A percentile compares a stretch with the other conserved stretches of the same genome.
phyloP scores from a whole-genome alignment of 768 basidiomycete genomes.

The Multifurca ochricompacta region DNA sequence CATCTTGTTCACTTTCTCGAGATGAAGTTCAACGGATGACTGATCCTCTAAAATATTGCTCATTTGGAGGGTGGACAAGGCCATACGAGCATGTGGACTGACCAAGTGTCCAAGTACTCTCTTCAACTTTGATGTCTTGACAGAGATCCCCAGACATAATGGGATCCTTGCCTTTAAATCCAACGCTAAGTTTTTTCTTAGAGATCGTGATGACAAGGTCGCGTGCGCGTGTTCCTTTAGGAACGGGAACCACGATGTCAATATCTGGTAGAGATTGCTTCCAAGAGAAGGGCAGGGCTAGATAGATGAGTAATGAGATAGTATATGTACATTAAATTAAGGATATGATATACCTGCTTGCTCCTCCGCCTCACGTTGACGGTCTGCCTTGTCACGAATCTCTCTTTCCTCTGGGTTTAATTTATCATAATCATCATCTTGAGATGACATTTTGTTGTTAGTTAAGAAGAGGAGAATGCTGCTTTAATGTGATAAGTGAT shows the following conservation, averaged over 20 bases:
- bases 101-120: conserved; percentile 96
- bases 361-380: conserved; percentile 64
- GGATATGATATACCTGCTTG: conserved; percentile 62
- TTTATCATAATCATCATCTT: conserved; percentile 57
- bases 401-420: conserved; percentile 72
- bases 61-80: not conserved
- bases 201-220: conserved; percentile 67
- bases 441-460: conserved; percentile 8
- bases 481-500: too few relatives aligned
- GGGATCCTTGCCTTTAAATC: conserved; percentile 77
- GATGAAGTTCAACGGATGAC: conserved; percentile 59
- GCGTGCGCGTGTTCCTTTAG: conserved; percentile 76
- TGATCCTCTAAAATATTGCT: conserved; percentile 67
- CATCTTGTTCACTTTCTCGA: conserved; percentile 81
- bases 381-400: conserved; percentile 56
- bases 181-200: conserved; percentile 78
- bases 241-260: conserved; percentile 75
- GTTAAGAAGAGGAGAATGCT: not conserved
- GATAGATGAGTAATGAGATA: too few relatives aligned
- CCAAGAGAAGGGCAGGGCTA: conserved; percentile 90
- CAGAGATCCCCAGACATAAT: conserved; percentile 88
- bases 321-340: conserved; percentile 16
- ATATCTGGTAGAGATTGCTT: conserved; percentile 83
- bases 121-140: conserved; percentile 91
- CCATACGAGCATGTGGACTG: conserved; percentile 27